phyloP scores from a whole-genome alignment of 805 yeast genomes.

The Debaryomyces prosopidis region DNA sequence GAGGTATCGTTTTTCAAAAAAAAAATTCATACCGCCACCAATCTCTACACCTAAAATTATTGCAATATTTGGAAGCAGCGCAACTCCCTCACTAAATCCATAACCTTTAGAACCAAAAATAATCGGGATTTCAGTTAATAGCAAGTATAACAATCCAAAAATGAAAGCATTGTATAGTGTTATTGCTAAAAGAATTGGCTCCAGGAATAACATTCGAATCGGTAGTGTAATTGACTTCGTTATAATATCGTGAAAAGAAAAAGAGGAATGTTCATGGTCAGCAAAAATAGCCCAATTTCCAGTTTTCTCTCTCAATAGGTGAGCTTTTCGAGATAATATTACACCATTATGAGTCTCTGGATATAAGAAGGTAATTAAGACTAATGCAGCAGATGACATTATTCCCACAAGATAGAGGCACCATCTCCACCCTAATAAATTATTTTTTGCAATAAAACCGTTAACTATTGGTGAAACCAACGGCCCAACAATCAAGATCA shows the following conservation, averaged over 20 bases:
- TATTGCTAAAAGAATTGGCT: conserved; percentile 36
- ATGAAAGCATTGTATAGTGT: conserved; percentile 41
- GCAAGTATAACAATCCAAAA: conserved; percentile 40
- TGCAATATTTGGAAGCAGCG: conserved; percentile 72
- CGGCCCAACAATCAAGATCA: conserved; percentile 72
- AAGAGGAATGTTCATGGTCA: conserved; percentile 21
- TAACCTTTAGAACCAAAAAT: conserved; percentile 51
- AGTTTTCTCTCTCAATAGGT: conserved; percentile 22
- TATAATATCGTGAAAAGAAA: conserved; percentile 16
- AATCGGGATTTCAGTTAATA: conserved; percentile 35
- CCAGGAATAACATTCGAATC: conserved; percentile 27
- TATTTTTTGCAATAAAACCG: conserved; percentile 30
- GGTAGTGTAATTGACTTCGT: conserved; percentile 28
- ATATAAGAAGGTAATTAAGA: conserved; percentile 22
- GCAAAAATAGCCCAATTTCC: conserved; percentile 26
- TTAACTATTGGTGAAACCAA: conserved; percentile 68
- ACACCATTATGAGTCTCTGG: conserved; percentile 34
- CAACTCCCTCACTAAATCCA: conserved; percentile 53
- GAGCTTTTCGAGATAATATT: conserved; percentile 20
- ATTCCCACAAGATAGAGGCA: conserved; percentile 47
- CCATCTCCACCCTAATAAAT: conserved; percentile 50
- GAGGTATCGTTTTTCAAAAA: conserved; percentile 47
- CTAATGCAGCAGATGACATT: conserved; percentile 24
- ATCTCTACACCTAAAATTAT: conserved; percentile 61
- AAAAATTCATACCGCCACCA: conserved; percentile 53